Percentiles rank a stretch among this genome's conserved stretches.
phyloP scores from a whole-genome alignment of 1,284 basidiomycete species.

The Moniliophthora roreri region DNA sequence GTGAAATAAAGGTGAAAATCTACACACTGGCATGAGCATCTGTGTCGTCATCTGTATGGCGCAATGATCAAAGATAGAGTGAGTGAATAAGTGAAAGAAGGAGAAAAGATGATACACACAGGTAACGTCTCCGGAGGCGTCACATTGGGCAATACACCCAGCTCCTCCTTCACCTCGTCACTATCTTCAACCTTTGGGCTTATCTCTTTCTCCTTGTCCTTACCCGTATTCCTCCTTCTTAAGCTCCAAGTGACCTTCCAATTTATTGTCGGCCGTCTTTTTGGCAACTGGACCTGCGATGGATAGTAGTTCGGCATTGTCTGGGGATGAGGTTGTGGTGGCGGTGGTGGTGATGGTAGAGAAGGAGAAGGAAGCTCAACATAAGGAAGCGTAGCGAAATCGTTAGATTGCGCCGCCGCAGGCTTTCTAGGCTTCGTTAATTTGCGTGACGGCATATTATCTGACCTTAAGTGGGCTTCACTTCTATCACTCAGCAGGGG shows the following conservation, averaged over 20 bases:
- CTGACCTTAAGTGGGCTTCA: not conserved
- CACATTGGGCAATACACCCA: too few species aligned
- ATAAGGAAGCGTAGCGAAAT: not conserved
- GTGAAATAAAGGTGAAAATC: not conserved
- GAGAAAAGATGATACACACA: too few species aligned
- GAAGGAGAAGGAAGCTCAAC: too few species aligned
- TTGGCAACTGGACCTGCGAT: not conserved
- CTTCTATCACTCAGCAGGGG: not conserved
- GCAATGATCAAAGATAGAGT: too few species aligned
- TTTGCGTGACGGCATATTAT: conserved; percentile 2
- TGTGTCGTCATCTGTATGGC: too few species aligned
- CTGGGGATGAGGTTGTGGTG: not conserved
- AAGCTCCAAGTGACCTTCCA: conserved; percentile 1
- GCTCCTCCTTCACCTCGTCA: too few species aligned
- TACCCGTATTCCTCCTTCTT: not conserved
- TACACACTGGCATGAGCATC: not conserved
- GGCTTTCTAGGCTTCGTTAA: conserved; percentile 5
- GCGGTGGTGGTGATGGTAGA: not conserved
- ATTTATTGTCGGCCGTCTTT: not conserved
- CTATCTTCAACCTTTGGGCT: too few species aligned
- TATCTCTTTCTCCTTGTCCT: too few species aligned
- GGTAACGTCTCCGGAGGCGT: too few species aligned
- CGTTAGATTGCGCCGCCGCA: not conserved
- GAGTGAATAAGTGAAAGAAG: too few species aligned
- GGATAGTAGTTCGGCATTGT: too few species aligned